Evolutionary conservation across 164 flowering plant species (phyloP).

Genomic region (Platanus orientalis): DNA sequence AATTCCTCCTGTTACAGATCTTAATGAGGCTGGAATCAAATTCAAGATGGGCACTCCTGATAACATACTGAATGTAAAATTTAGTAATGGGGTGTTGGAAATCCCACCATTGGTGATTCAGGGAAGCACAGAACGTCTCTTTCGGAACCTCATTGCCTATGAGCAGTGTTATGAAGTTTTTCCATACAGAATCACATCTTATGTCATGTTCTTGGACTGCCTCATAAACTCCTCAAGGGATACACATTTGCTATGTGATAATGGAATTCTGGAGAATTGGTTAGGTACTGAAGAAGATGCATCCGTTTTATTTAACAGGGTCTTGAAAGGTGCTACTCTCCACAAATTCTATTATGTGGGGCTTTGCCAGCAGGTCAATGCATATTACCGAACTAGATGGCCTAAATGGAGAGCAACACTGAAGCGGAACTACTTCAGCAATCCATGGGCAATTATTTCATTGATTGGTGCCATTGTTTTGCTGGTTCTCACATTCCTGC

Average conservation of each 20-base stretch:
- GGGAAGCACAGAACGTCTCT: not conserved
- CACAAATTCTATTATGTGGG: not conserved
- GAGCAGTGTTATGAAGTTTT: not conserved
- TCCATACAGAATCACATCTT: not conserved
- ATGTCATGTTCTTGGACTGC: not conserved
- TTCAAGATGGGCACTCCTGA: too few relatives aligned
- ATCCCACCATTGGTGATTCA: not conserved
- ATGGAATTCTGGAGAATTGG: not conserved
- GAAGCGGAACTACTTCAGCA: slow-evolving; percentile 5
- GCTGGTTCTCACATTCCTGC: slow-evolving; percentile 2
- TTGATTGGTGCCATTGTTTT: slow-evolving; percentile 5
- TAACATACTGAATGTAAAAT: too few relatives aligned
- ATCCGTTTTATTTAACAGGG: slow-evolving; percentile 1
- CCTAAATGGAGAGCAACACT: slow-evolving; percentile 7
- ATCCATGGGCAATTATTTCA: slow-evolving; percentile 8
- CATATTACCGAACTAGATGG: not conserved
- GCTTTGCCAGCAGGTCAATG: slow-evolving; percentile 5
- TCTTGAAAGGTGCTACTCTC: slow-evolving; percentile 7
- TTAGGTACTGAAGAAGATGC: slow-evolving; percentile 9
- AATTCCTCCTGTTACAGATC: too few relatives aligned
- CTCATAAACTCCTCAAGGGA: not conserved
- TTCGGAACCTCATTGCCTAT: not conserved
- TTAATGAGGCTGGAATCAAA: too few relatives aligned
- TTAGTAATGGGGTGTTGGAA: not conserved
- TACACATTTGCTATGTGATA: not conserved